Percentiles rank a stretch among this genome's conserved stretches.
phyloP scores from a whole-genome alignment of 345 rosid species.

The Gossypium arboreum region DNA sequence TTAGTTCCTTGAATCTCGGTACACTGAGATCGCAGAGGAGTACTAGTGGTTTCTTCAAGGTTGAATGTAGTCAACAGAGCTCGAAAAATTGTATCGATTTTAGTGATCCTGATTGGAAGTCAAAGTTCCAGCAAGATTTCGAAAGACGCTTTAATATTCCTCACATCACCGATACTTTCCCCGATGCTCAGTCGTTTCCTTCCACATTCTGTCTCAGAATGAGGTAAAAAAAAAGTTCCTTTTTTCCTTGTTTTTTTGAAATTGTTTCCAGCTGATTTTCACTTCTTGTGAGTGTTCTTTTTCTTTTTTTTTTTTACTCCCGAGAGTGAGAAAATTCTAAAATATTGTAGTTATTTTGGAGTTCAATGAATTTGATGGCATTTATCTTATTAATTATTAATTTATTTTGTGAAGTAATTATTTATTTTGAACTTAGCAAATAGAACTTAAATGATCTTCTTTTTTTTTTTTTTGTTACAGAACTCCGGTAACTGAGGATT shows the following conservation, averaged over 20 bases:
- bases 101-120: conserved; percentile 74
- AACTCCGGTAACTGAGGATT: conserved; percentile 64
- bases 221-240: conserved; percentile 41
- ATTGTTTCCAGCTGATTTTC: background rate
- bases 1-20: conserved; percentile 25
- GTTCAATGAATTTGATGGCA: background rate
- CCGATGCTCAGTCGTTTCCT: conserved; percentile 58
- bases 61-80: conserved; percentile 23
- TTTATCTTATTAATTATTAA: background rate
- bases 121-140: conserved; percentile 63
- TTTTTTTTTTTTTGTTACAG: conserved; percentile 24
- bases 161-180: conserved; percentile 69
- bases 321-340: background rate
- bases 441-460: background rate
- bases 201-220: conserved; percentile 87
- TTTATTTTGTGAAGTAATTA: background rate
- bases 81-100: conserved; percentile 41
- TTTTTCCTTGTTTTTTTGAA: background rate
- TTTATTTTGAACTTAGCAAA: background rate
- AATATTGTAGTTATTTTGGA: background rate
- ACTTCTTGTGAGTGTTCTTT: background rate
- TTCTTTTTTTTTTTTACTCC: background rate
- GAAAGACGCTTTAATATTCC: conserved; percentile 71
- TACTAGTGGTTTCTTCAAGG: conserved; percentile 14
- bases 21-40: conserved; percentile 21